Conservation (phyloP, 345 rosid genomes). For the Durio zibethinus region DNA sequence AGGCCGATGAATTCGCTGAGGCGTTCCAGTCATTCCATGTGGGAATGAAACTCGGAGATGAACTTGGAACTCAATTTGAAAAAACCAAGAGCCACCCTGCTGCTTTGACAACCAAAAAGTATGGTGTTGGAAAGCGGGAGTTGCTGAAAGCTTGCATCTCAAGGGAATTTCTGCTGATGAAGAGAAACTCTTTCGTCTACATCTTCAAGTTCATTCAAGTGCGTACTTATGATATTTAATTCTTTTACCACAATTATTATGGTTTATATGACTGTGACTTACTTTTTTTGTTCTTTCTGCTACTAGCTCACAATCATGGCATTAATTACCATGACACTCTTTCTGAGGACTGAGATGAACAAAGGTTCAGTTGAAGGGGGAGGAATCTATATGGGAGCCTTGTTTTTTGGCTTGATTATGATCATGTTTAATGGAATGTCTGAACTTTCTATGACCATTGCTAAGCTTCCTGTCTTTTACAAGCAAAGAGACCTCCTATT, state of each 20-base stretch:
- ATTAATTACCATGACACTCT: conserved; percentile 42
- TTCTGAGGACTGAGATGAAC: conserved; percentile 60
- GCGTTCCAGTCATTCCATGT: conserved; percentile 62
- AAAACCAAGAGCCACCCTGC: conserved; percentile 67
- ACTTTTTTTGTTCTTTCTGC: conserved; percentile 6
- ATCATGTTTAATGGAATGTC: conserved; percentile 68
- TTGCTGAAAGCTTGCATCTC: conserved; percentile 54
- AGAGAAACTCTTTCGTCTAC: conserved; percentile 73
- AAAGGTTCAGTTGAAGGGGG: conserved; percentile 44
- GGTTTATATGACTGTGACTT: conserved; percentile 7
- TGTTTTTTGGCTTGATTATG: conserved; percentile 48
- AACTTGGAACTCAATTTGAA: conserved; percentile 53
- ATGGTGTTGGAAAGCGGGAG: conserved; percentile 56
- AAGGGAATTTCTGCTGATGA: conserved; percentile 67
- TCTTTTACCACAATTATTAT: neutral
- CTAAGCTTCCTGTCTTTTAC: conserved; percentile 81
- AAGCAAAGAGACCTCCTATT: conserved; percentile 78
- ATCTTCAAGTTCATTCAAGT: conserved; percentile 66
- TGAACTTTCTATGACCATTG: conserved; percentile 72
- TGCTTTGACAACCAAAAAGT: conserved; percentile 53
- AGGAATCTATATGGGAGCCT: conserved; percentile 51
- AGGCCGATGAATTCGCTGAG: conserved; percentile 56
- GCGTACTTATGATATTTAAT: conserved; percentile 12
- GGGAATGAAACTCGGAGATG: conserved; percentile 46
- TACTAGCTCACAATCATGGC: conserved; percentile 42